phyloP scores from a whole-genome alignment of 345 rosid genomes.

The Boechera divaricarpa region DNA sequence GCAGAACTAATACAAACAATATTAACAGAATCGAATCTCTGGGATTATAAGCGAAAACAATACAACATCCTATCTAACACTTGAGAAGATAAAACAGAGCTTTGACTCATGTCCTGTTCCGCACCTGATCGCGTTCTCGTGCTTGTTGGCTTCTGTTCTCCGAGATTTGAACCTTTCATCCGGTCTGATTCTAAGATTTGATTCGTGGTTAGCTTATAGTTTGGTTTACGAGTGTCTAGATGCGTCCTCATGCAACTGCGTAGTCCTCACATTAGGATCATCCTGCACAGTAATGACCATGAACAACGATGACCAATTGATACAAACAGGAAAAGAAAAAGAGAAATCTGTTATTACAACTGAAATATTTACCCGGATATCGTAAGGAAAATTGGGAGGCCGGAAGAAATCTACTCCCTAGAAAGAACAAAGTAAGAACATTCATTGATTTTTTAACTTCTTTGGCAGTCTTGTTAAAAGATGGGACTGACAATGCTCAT shows the following conservation, averaged over 20 bases:
- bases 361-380: constrained; percentile 61
- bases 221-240: constrained; percentile 65
- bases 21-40: constrained; percentile 30
- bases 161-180: constrained; percentile 20
- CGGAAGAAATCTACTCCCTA: constrained; percentile 79
- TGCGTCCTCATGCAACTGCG: constrained; percentile 73
- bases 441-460: not conserved
- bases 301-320: constrained; percentile 17
- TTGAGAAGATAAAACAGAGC: constrained; percentile 25
- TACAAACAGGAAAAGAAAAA: constrained; percentile 17
- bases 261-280: constrained; percentile 73
- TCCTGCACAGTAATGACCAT: constrained; percentile 54
- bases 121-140: constrained; percentile 4
- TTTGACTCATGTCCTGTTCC: constrained; percentile 25
- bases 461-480: constrained; percentile 12
- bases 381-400: constrained; percentile 50
- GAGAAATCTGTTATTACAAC: not conserved
- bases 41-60: constrained; percentile 28
- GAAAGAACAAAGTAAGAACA: constrained; percentile 18
- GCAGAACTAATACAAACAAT: constrained; percentile 38
- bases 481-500: constrained; percentile 1
- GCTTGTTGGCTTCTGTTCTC: constrained; percentile 2
- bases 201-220: not conserved
- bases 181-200: constrained; percentile 18
- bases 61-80: constrained; percentile 38